These are phyloP conservation scores for Fusarium sacchari DNA, from an alignment of 2,329 filamentous ascomycete genomes.

Conservation along the genomic window DNA sequence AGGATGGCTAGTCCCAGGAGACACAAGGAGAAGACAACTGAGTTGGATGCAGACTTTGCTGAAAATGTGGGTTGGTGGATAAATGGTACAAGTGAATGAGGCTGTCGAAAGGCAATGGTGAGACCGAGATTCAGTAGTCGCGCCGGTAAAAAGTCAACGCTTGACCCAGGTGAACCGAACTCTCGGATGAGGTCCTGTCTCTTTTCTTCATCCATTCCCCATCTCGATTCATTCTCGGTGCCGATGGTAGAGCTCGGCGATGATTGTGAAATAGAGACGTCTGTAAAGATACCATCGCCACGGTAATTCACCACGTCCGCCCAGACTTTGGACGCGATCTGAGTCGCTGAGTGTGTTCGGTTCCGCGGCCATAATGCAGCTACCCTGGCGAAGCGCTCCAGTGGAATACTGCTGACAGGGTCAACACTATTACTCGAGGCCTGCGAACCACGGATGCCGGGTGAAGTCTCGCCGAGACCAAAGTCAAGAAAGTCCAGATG, in stretches of 20 bases:
- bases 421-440: neutral
- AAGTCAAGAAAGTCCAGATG: neutral
- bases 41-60: neutral
- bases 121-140: constrained; percentile 1
- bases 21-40: neutral
- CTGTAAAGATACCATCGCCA: neutral
- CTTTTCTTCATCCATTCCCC: neutral
- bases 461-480: rapidly evolving
- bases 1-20: neutral
- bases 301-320: neutral
- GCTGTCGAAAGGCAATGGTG: constrained; percentile 2
- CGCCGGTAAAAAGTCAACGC: neutral
- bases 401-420: neutral
- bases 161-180: rapidly evolving
- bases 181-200: neutral
- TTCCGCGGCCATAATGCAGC: neutral
- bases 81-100: constrained; percentile 1
- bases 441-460: rapidly evolving
- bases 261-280: neutral
- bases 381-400: neutral
- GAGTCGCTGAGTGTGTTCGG: neutral
- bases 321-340: neutral
- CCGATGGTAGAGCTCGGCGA: neutral
- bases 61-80: constrained; percentile 10
- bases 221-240: neutral